A percentile compares a stretch with the other conserved stretches of the same genome.
Evolutionary conservation across 306 rosid species (phyloP).

Genomic region (Malus orientalis): DNA sequence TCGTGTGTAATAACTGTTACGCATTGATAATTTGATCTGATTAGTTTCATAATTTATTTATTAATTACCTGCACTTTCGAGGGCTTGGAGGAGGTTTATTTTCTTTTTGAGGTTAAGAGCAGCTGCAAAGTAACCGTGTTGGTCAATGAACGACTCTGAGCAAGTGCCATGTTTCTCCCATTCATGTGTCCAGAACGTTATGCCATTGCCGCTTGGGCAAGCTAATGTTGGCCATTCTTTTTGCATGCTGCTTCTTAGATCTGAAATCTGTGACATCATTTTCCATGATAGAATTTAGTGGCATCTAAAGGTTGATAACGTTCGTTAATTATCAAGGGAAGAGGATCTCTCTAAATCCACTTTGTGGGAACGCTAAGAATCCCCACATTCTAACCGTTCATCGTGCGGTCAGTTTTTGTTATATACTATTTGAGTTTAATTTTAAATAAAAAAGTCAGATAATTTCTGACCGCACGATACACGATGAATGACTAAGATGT

Average conservation of each 20-base stretch:
- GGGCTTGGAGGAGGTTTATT: constrained; percentile 46
- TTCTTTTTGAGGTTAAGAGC: constrained; percentile 40
- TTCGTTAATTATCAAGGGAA: neutral
- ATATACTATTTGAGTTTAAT: too few species aligned
- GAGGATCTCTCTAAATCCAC: too few species aligned
- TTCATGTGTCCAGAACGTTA: constrained; percentile 55
- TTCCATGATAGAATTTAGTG: neutral
- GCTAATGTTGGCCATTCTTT: constrained; percentile 62
- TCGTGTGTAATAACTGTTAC: neutral
- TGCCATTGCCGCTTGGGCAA: constrained; percentile 60
- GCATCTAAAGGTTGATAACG: neutral
- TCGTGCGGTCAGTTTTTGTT: too few species aligned
- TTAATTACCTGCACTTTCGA: constrained; percentile 37
- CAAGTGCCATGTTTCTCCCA: constrained; percentile 87
- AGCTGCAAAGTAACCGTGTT: constrained; percentile 56
- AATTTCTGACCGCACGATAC: rapidly evolving
- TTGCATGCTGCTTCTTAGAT: constrained; percentile 28
- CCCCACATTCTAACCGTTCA: too few species aligned
- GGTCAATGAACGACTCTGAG: constrained; percentile 52
- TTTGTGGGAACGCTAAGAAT: too few species aligned
- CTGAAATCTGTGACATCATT: constrained; percentile 21
- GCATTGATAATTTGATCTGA: neutral
- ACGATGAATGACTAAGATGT: too few species aligned
- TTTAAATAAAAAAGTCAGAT: too few species aligned
- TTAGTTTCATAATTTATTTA: neutral